Base-by-base conservation (phyloP, 2,329 filamentous ascomycete species). In the Cladosporium phlei region DNA sequence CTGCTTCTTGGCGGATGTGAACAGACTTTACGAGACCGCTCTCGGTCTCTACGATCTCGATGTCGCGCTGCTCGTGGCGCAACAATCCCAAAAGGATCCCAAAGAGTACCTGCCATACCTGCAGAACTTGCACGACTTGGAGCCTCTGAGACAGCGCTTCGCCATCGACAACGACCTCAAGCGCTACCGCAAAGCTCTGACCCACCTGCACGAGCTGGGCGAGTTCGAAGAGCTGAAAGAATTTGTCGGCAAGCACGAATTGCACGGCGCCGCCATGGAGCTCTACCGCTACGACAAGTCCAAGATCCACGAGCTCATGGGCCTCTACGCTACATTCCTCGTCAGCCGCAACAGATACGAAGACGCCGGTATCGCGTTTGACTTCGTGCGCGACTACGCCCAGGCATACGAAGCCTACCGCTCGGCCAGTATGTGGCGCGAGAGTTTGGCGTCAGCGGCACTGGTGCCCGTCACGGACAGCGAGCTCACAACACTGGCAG, bases 81-180 rank as follows among this genome's bases (percentile, higher is more conserved):
- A 98, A 61, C 90, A 96, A 62, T 93, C 90, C 0, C 93, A 98
- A 67, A 88, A 91, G 62, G 93, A 98, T 58, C 93, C 93, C 1
- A 77, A 89, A 56, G 93, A 98, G 65, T 98, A 98, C 58, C 78
- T 97, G 6, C 93, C 93, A 3, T 97, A 97, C 62, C 80, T 98
- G 40, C 90, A 95, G 61, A 83, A 83, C 27, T 76, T 98, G 2
- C 88, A 96, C 63, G 77, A 83, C 51, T 76, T 94, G 56, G 69
- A 85, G 0, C 75, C 80, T 9, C 66, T 86, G 9, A 81, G 88
- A 16, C 82, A 88, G 33, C 78, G 82, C 43, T 95, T 90, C 56
- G 80, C 82, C 32, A 95, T 98, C 43, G 93, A 98, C 62, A 85
- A 97, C 59, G 83, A 95, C 61, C 79, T 98, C 3, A 79, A 78